Evolutionary conservation across 331 rosid species (phyloP), one percentile per base, ranked within the genome.

Genomic region (Rosa hybrid): DNA sequence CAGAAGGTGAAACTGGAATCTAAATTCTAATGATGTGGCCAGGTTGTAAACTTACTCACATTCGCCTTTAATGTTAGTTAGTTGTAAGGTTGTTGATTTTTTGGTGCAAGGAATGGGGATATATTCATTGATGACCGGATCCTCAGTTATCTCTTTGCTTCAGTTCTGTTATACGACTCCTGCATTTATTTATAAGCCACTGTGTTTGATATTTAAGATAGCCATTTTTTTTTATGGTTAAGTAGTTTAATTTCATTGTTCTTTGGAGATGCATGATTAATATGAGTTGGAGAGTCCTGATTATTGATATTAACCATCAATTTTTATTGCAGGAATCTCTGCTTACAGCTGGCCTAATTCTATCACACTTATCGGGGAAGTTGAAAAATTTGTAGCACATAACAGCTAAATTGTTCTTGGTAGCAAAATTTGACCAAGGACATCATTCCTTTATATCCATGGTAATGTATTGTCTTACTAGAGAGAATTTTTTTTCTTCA

Each of bases 401-500:
- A 78, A 57, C 69, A 72, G 65, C 80, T 38, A 59, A 59, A 72
- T 83, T 75, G 63, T 54, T 72, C 76, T 60, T 51, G 78, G 87
- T 48, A 84, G 68, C 84, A 50, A 63, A 83, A 77, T 70, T 60
- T 84, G 77, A 44, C 72, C 45, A 51, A 67, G 78, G 78, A 68
- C 71, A 49, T 78, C 27, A 80, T 70, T 68, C 45, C 30, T 63
- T 81, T 69, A 70, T 60, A 78, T 81, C 59, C 50, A 90, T 90
- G 97, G 97, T 90, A 90, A 86, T 78, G 62, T 71, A 20, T 9
- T 75, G 60, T 73, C 76, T 71, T 42, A 69, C 39, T 77, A 68
- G 11, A 62, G 53, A 34, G 4, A 34, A 34, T 2, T 34, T 0
- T 34, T 34, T 34, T 34, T 34, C 39, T 34, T 34, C 39, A 34